Evolutionary conservation across 2,329 filamentous ascomycete genomes (phyloP), one percentile per base, ranked within the genome.

Genomic region (Massarina eburnea): DNA sequence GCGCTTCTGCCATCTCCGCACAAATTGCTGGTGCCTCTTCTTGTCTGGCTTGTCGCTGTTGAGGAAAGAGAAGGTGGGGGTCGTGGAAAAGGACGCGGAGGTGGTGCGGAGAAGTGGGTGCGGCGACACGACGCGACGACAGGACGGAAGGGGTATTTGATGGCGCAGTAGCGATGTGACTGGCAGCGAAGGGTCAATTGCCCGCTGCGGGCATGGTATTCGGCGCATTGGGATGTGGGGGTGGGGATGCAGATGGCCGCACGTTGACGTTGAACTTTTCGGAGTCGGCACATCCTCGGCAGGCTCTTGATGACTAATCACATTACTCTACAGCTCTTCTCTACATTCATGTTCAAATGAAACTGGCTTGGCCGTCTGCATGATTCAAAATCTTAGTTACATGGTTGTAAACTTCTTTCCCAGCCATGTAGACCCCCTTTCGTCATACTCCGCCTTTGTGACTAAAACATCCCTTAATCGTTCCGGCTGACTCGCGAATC

Each of bases 401-500:
- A 55, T 58, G 21, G 47, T 73, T 12, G 74, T 75, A 65, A 95
- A 94, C 62, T 82, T 89, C 59, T 83, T 84, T 21, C 82, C 83
- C 19, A 88, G 78, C 88, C 89, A 92, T 1, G 74, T 82, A 8
- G 63, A 65, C 12, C 94, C 94, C 62, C 91, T 73, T 69, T 99
- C 94, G 41, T 94, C 83, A 67, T 99, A 99, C 64, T 99, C 90
- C 50, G 88, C 81, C 65, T 88, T 89, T 0, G 89, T 94, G n/a
- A 96, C 88, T 2, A 83, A 80, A 10, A 91, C 71, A 39, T 79
- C 79, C 49, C 84, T 79, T 41, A 95, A 54, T 40, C 76, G 75
- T 30, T 87, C 78, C 33, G 78, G 76, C 58, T 91, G 84, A 40
- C 74, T 81, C 1, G 90, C 90, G 45, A 96, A 76, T 46, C 83